Evolutionary conservation across 768 basidiomycete species (phyloP).

Genomic region (Mycena chlorophos): DNA sequence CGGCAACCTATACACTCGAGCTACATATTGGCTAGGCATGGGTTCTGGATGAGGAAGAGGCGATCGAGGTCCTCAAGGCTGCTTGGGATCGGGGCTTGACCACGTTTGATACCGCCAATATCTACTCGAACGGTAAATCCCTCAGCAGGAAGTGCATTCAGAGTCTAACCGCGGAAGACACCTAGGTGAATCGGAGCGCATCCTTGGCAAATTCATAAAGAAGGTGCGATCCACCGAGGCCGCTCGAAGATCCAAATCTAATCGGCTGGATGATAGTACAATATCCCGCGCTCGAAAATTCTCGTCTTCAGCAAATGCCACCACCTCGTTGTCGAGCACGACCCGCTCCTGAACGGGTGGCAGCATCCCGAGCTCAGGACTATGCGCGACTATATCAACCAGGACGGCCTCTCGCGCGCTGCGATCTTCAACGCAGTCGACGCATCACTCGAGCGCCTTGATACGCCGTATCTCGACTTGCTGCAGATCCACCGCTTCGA

Average conservation of each 20-base stretch:
- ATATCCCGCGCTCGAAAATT: slow-evolving; percentile 25
- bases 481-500: slow-evolving; percentile 49
- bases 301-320: slow-evolving; percentile 25
- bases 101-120: slow-evolving; percentile 40
- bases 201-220: slow-evolving; percentile 45
- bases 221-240: slow-evolving; percentile 12
- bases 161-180: too few species aligned
- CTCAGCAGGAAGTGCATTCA: too few species aligned
- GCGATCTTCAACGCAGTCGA: slow-evolving; percentile 39
- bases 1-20: too few species aligned
- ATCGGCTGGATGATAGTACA: slow-evolving; percentile 19
- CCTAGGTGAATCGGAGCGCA: slow-evolving; percentile 38
- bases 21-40: slow-evolving; percentile 36
- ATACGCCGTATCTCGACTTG: slow-evolving; percentile 32
- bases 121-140: slow-evolving; percentile 42
- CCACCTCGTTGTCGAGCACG: slow-evolving; percentile 16
- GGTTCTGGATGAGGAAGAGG: slow-evolving; percentile 50
- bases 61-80: slow-evolving; percentile 44
- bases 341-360: neutral
- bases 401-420: slow-evolving; percentile 25
- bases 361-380: neutral
- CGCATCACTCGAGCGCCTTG: slow-evolving; percentile 31
- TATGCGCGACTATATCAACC: slow-evolving; percentile 24
- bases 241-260: slow-evolving; percentile 4
- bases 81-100: slow-evolving; percentile 44